Conservation (phyloP, 108 stramenopile species). For the Stephanodiscus triporus region DNA sequence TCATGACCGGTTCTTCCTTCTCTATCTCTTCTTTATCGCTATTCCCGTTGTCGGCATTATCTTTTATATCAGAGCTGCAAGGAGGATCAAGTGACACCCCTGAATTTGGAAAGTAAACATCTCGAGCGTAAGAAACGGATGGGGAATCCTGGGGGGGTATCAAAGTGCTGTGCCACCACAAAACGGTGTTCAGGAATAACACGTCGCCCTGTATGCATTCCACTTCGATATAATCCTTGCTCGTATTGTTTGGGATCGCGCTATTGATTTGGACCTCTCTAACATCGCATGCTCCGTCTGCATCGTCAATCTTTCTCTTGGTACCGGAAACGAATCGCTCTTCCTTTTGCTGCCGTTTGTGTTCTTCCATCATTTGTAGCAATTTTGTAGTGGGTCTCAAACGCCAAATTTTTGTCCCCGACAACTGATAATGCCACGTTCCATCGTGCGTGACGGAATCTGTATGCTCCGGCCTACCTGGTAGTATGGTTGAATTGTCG, state of each 20-base stretch:
- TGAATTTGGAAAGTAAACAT: conserved; percentile 62
- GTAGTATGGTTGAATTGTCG: conserved; percentile 24
- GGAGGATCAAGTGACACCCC: background rate
- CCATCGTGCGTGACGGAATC: conserved; percentile 89
- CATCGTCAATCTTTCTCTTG: conserved; percentile 28
- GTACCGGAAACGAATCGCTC: conserved; percentile 17
- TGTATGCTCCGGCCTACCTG: conserved; percentile 87
- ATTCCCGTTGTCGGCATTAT: background rate
- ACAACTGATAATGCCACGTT: conserved; percentile 89
- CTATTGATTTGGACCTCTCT: background rate
- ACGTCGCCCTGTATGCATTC: conserved; percentile 80
- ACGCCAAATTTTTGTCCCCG: conserved; percentile 77
- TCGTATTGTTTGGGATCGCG: background rate
- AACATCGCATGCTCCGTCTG: background rate
- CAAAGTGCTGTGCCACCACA: conserved; percentile 90
- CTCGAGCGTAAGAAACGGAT: conserved; percentile 86
- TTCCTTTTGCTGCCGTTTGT: background rate
- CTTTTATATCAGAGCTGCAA: background rate
- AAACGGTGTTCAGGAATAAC: conserved; percentile 74
- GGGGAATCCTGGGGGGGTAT: conserved; percentile 66
- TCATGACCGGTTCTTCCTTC: conserved; percentile 48
- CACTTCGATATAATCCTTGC: conserved; percentile 38
- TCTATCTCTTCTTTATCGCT: background rate
- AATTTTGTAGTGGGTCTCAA: conserved; percentile 76
- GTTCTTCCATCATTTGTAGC: conserved; percentile 31